Evolutionary conservation across 2,329 filamentous ascomycete species (phyloP), one percentile per base, ranked within the genome.

Genomic region (Orbilia oligospora): DNA sequence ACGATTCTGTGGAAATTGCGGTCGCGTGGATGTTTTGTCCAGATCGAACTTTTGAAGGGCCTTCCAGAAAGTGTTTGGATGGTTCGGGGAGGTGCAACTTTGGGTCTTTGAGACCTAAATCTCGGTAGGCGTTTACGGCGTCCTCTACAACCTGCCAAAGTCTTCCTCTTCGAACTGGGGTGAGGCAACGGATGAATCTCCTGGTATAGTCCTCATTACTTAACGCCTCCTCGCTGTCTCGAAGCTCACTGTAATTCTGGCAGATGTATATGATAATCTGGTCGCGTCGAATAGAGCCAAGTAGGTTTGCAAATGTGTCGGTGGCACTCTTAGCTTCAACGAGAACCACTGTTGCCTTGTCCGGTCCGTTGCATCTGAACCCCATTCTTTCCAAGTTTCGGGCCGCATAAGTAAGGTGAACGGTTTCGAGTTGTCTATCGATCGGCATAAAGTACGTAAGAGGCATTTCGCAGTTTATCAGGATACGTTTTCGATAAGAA

Each of bases 251-350:
- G 41, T 66, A 71, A n/a, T 65, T 76, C 14, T 61, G 72, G 61
- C 72, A 76, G 9, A 78, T 68, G 41, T 78, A 72, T n/a, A 78
- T 61, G 16, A 78, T 78, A 48, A 78, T 71, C 61, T 78, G 75
- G 51, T 69, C 30, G 8, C 38, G 53, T 36, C 63, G 53, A 18
- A 72, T 67, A 18, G 68, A 71, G 10, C 46, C 33, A 41, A 78
- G 53, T 10, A 78, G 18, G 16, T 72, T 61, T 44, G 63, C 14
- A 27, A 78, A 78, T 0, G 38, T 68, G 38, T 67, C 63, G 22
- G 55, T 64, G 16, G 46, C 20, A 24, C 12, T 18, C 22, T 71
- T 78, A 41, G 68, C 69, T 56, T 78, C 68, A 9, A 22, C 53
- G 24, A 78, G 75, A 18, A 58, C 63, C 33, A 78, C 22, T 8